Percentiles rank a stretch among this genome's conserved stretches.
phyloP scores from a whole-genome alignment of 192 early-diverging fungal species.

The Backusella liffmaniae region DNA sequence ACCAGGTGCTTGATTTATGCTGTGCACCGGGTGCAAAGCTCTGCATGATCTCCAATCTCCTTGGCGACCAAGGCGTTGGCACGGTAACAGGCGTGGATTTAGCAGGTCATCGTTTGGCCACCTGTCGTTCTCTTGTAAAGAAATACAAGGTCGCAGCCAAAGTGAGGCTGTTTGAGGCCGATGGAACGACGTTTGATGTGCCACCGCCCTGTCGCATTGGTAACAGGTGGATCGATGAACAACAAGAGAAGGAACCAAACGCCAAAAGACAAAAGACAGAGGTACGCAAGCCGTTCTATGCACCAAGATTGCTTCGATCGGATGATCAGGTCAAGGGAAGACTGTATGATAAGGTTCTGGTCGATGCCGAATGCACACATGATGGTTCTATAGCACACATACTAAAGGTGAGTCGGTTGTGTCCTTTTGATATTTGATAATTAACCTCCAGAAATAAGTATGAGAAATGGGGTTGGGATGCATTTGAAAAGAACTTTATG shows the following conservation, averaged over 20 bases:
- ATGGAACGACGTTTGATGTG: conserved; percentile 80
- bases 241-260: conserved; percentile 19
- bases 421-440: too few relatives aligned
- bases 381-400: conserved; percentile 87
- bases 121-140: conserved; percentile 70
- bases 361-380: conserved; percentile 80
- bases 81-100: conserved; percentile 95
- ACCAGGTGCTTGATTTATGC: conserved; percentile 83
- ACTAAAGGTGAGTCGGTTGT: conserved; percentile 44
- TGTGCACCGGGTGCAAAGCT: conserved; percentile 79
- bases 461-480: conserved; percentile 76
- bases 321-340: conserved; percentile 68
- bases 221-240: not conserved
- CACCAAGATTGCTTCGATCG: conserved; percentile 63
- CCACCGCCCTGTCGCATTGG: conserved; percentile 62
- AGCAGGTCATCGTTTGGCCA: conserved; percentile 65
- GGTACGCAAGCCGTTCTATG: conserved; percentile 66
- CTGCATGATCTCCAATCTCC: conserved; percentile 73
- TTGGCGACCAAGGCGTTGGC: conserved; percentile 64
- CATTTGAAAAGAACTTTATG: conserved; percentile 75
- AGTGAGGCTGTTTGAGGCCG: conserved; percentile 71
- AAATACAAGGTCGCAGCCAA: conserved; percentile 60
- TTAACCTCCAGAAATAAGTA: conserved; percentile 45
- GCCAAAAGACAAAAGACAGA: not conserved
- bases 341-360: conserved; percentile 60